Base-by-base conservation (phyloP, 2,329 filamentous ascomycete genomes). In the Daldinia eschscholtzii region DNA sequence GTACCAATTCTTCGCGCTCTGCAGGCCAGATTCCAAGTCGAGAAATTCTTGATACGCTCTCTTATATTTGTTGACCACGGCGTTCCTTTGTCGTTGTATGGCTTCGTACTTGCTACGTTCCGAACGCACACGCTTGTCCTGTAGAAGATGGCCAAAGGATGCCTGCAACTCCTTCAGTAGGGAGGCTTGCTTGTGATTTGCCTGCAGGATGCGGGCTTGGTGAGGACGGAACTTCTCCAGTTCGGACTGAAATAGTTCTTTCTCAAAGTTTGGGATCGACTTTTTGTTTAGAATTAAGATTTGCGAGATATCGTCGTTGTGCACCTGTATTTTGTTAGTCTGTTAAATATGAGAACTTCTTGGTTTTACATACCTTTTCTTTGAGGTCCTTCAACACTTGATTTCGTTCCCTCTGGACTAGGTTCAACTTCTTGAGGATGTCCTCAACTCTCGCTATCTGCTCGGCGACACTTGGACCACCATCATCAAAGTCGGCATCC, bases 201-300 rank as follows among this genome's bases (percentile, higher is more conserved):
- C 94, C 79, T 98, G 94, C 7, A 97, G 83, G 15, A 99, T 87
- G 37, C 96, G 90, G 75, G 92, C 97, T 78, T 98, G 96, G 76
- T 98, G 93, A 30, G 94, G 92, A 46, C 94, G 86, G 81, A 98
- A 99, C 80, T 99, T 99, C 81, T 98, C 95, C n/a, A 99, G 86
- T 80, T 99, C 96, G 15, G 93, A 90, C 78, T 98, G 92, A 82
- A 99, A 99, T 2, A 99, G 87, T 76, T 97, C 93, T 12, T 86
- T 91, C 79, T 99, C 96, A 76, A 96, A 95, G 76, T 93, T 97
- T 20, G 93, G 88, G 76, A 98, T 95, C 1, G 93, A 92, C 81
- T 98, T 99, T 79, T 98, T 98, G 85, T 99, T 99, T 66, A 99
- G 84, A 63, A 99, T 99, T 67, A 99, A 85, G 12, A 98, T 94